phyloP scores from a whole-genome alignment of 2,329 filamentous ascomycete genomes.

The Fusarium nelsonii region DNA sequence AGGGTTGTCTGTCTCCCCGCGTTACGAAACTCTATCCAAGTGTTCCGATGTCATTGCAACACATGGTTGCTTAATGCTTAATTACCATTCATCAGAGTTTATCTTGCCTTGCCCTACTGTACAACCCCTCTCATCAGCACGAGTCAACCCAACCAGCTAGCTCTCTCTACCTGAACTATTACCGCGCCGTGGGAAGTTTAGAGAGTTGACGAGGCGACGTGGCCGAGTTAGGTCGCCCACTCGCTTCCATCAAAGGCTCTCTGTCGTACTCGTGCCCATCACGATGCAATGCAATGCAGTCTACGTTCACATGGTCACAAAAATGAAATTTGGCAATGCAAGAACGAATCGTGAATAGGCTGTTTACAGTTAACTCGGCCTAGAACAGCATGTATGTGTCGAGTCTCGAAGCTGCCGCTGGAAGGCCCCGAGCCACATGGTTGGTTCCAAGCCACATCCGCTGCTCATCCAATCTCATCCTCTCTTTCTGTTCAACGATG shows the following conservation, averaged over 20 bases:
- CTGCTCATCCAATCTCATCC: slow-evolving; percentile 13
- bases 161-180: background rate
- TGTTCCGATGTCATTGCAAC: slow-evolving; percentile 14
- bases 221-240: background rate
- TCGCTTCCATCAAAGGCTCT: background rate
- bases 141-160: slow-evolving; percentile 9
- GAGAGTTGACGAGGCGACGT: slow-evolving; percentile 10
- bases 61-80: slow-evolving; percentile 22
- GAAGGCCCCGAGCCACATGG: slow-evolving; percentile 34
- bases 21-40: slow-evolving; percentile 28
- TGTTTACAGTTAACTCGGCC: slow-evolving; percentile 17
- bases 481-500: slow-evolving; percentile 14
- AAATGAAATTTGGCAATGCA: background rate
- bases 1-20: slow-evolving; percentile 26
- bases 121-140: background rate
- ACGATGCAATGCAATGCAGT: slow-evolving; percentile 5
- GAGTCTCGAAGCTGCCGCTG: slow-evolving; percentile 25
- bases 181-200: background rate
- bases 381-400: slow-evolving; percentile 3
- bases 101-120: background rate
- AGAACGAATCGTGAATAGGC: slow-evolving; percentile 16
- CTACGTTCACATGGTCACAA: slow-evolving; percentile 4
- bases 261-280: slow-evolving; percentile 4
- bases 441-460: slow-evolving; percentile 15
- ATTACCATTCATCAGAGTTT: slow-evolving; percentile 11